Conservation (phyloP, 257 asterid genomes). For the Ilex aquifolium region DNA sequence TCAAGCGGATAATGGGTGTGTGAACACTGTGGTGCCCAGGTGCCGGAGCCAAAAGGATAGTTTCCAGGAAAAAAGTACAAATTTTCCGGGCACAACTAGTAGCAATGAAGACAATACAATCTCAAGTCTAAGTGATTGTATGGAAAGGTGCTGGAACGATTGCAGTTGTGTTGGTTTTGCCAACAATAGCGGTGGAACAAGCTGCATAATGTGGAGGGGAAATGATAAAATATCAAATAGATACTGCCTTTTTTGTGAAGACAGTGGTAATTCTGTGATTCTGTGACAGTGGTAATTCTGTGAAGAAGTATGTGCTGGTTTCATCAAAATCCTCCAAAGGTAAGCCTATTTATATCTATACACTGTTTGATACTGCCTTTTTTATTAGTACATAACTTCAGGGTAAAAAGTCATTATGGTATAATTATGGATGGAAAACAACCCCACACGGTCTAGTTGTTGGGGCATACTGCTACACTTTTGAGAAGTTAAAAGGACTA, state of each 20-base stretch:
- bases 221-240: background rate
- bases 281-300: background rate
- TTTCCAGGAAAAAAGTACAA: conserved; percentile 1
- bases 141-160: conserved; percentile 23
- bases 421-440: no score
- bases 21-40: conserved; percentile 6
- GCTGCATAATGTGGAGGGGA: conserved; percentile 15
- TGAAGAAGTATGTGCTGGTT: conserved; percentile 13
- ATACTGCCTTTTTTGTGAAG: conserved; percentile 4
- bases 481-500: no score
- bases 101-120: conserved; percentile 2
- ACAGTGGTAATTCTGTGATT: background rate
- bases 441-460: no score
- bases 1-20: conserved; percentile 17
- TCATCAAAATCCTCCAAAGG: conserved; percentile 3
- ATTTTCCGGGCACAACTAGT: background rate
- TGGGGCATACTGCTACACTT: no score
- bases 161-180: conserved; percentile 17
- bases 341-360: background rate
- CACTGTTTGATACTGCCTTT: no score
- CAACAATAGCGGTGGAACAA: background rate
- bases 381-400: no score
- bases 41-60: conserved; percentile 13
- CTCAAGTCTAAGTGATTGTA: conserved; percentile 16
- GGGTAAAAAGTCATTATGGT: no score